Conservation (phyloP, 208 protist genomes). For the Herpetomonas samuelpessoai region DNA sequence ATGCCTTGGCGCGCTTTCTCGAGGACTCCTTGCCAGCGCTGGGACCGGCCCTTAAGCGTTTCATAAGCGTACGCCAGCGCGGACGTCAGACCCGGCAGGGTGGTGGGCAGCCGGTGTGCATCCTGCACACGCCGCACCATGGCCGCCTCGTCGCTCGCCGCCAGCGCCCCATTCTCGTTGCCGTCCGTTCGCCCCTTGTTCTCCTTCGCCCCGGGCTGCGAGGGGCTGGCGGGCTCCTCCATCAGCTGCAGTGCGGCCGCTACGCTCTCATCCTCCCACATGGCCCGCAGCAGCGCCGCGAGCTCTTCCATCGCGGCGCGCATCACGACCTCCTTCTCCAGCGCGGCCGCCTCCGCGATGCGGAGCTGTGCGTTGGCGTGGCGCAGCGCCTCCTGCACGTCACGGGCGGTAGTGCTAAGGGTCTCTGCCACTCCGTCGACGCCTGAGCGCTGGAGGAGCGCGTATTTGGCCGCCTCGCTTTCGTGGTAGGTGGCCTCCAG, state of each 20-base stretch:
- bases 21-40: slow-evolving; percentile 14
- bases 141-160: background rate
- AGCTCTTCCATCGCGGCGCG: slow-evolving; percentile 23
- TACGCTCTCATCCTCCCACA: slow-evolving; percentile 35
- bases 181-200: background rate
- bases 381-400: slow-evolving; percentile 13
- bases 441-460: slow-evolving; percentile 22
- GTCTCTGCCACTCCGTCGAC: slow-evolving; percentile 11
- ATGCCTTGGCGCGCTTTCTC: slow-evolving; percentile 14
- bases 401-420: slow-evolving; percentile 4
- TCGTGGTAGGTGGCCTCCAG: slow-evolving; percentile 32
- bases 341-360: slow-evolving; percentile 19
- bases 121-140: background rate
- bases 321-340: slow-evolving; percentile 20
- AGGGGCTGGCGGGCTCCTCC: background rate
- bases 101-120: slow-evolving; percentile 17
- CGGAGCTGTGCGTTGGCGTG: slow-evolving; percentile 23
- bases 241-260: slow-evolving; percentile 3
- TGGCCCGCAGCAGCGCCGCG: slow-evolving; percentile 22
- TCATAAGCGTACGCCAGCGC: slow-evolving; percentile 31
- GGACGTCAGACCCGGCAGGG: slow-evolving; percentile 20
- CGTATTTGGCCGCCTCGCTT: slow-evolving; percentile 21
- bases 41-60: slow-evolving; percentile 12
- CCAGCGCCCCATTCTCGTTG: background rate
- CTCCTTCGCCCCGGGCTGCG: background rate